Conservation (phyloP, 225 moss, liverwort and hornwort species). For the Bryum argenteum region DNA sequence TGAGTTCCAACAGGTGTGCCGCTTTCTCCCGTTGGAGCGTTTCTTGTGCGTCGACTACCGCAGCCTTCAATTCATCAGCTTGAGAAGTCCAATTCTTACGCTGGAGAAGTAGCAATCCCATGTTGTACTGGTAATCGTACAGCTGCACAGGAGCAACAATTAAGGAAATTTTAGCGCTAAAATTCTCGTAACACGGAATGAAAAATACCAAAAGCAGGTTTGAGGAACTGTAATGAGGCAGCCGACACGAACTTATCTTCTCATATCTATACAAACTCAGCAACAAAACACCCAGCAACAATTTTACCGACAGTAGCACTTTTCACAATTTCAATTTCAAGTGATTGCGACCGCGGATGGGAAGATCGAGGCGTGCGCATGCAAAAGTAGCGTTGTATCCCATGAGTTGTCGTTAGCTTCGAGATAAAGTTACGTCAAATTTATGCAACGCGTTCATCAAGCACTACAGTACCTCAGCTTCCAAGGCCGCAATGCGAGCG, state of each 20-base stretch:
- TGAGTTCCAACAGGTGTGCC: constrained; percentile 80
- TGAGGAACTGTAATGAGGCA: background rate
- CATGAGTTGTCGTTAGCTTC: background rate
- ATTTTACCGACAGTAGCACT: too few relatives aligned
- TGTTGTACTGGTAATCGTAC: constrained; percentile 99
- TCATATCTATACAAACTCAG: background rate
- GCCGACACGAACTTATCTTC: background rate
- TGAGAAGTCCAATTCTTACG: constrained; percentile 85
- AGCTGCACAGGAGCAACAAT: constrained; percentile 52
- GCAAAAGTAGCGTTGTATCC: background rate
- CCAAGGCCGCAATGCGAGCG: constrained; percentile 81
- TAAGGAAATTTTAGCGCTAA: background rate
- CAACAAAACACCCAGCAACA: too few relatives aligned
- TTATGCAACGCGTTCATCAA: background rate
- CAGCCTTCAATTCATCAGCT: constrained; percentile 73
- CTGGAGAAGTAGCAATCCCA: constrained; percentile 92
- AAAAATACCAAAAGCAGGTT: background rate
- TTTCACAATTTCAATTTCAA: too few relatives aligned
- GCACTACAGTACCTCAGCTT: constrained; percentile 69
- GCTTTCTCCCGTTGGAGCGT: constrained; percentile 85
- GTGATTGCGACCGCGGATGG: background rate
- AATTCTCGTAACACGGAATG: background rate
- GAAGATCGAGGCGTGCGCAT: background rate
- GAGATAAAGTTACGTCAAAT: background rate
- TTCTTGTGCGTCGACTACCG: constrained; percentile 72